Evolutionary conservation across 257 asterid genomes (phyloP).

Genomic region (Lycium barbarum): DNA sequence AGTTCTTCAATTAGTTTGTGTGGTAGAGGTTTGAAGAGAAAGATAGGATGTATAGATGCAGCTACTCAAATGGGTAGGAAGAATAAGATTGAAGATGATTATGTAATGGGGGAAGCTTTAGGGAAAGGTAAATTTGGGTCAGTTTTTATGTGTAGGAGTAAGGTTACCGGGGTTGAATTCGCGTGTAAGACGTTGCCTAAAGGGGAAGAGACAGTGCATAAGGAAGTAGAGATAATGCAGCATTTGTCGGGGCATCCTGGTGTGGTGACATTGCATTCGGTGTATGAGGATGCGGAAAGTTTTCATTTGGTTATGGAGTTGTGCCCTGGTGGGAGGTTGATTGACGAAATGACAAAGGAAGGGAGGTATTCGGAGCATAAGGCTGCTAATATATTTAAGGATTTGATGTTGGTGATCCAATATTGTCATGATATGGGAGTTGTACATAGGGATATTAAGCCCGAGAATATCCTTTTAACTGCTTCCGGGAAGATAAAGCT

Average conservation of each 20-base stretch:
- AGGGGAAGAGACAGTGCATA: slow-evolving; percentile 56
- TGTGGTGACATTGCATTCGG: slow-evolving; percentile 51
- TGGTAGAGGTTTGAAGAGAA: slow-evolving; percentile 53
- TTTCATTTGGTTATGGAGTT: slow-evolving; percentile 62
- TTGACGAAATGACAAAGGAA: slow-evolving; percentile 49
- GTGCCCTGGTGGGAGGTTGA: slow-evolving; percentile 60
- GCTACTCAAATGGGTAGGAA: slow-evolving; percentile 55
- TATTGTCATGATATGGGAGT: slow-evolving; percentile 64
- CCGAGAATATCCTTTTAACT: slow-evolving; percentile 57
- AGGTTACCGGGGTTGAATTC: slow-evolving; percentile 45
- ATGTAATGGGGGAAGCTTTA: slow-evolving; percentile 42
- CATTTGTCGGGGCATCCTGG: slow-evolving; percentile 57
- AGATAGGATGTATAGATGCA: slow-evolving; percentile 55
- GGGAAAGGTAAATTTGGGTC: slow-evolving; percentile 62
- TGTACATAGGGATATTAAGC: slow-evolving; percentile 59
- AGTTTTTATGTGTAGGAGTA: slow-evolving; percentile 49
- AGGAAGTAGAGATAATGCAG: slow-evolving; percentile 63
- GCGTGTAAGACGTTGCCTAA: slow-evolving; percentile 56
- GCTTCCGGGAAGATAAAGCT: slow-evolving; percentile 55
- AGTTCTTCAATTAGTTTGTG: slow-evolving; percentile 41
- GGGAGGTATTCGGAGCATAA: slow-evolving; percentile 48
- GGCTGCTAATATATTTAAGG: slow-evolving; percentile 57
- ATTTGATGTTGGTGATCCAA: slow-evolving; percentile 54
- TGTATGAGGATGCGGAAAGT: slow-evolving; percentile 50
- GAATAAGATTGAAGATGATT: slow-evolving; percentile 51